Conservation (phyloP, 176 grass and related monocot genomes). For the Triticum turgidum region DNA sequence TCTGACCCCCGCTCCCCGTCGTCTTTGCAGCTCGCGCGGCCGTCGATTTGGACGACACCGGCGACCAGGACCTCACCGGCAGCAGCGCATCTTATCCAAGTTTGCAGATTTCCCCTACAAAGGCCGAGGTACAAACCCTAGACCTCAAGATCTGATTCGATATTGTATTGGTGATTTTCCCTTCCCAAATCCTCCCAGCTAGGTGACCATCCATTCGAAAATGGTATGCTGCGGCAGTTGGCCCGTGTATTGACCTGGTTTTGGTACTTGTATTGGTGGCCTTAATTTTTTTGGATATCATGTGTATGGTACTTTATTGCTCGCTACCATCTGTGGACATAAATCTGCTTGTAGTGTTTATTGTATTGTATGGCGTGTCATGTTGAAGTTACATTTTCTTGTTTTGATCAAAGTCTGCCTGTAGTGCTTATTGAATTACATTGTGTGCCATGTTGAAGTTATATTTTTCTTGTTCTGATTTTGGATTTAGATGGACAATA, state of each 20-base stretch:
- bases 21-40: neutral
- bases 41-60: neutral
- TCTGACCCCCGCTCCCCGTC: neutral
- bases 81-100: neutral
- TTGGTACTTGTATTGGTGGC: neutral
- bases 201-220: neutral
- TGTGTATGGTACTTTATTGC: neutral
- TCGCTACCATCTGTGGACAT: neutral
- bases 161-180: neutral
- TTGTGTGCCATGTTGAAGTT: neutral
- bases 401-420: neutral
- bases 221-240: neutral
- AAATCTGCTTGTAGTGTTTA: neutral
- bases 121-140: neutral
- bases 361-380: neutral
- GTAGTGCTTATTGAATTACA: neutral
- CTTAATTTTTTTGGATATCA: neutral
- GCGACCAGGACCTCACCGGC: no score
- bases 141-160: neutral
- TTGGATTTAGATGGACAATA: neutral
- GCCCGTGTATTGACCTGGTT: neutral
- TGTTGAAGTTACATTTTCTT: neutral
- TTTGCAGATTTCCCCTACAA: neutral
- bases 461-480: neutral
- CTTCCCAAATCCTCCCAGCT: neutral